Base-by-base conservation (phyloP, 495 filamentous ascomycete genomes). In the Penicillium taxi region DNA sequence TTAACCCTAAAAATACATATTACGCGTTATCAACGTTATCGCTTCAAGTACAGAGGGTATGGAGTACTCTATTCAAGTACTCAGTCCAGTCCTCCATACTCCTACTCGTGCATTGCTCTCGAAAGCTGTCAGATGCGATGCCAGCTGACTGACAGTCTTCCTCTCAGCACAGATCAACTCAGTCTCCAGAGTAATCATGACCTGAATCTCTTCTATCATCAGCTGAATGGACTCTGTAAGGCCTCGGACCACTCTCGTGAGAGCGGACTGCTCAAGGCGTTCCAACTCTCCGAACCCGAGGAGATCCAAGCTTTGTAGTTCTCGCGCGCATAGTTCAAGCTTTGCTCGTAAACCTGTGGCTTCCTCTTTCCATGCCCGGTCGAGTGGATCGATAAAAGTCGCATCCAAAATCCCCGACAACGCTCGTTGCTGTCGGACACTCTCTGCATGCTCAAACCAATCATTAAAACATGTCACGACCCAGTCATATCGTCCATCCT, bases 171-270 rank as follows among this genome's bases (percentile, higher is more conserved):
- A 47, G 25, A 71, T 53, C 5, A 69, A 32, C 24, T 64, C 64
- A 8, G 37, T 34, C 33, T 73, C 68, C 19, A 72, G 61, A 15
- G 38, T 54, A 22, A 55, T 60, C 34, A 73, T 66, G 8, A 53
- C 41, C 4, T 54, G 54, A 20, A 71, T 39, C 42, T 73, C 69
- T 17, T 73, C 63, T 1, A 61, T 35, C 63, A 72, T 64, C 14
- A 61, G 40, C 9, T 47, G 48, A 7, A 59, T 41, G 25, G 64
- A 47, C 15, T 64, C 59, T n/a, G 45, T 45, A 9, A 69, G 45
- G 9, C 50, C 39, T 23, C 35, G 44, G 4, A 52, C 43, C 4
- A 59, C 53, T 13, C 59, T 59, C 11, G 51, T 37, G 4, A 72
- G 48, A 9, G 59, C 58, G 12, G 68, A 69, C 18, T 46, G 42